Evolutionary conservation across 2,329 filamentous ascomycete genomes (phyloP).

Genomic region (Colletotrichum limetticola): DNA sequence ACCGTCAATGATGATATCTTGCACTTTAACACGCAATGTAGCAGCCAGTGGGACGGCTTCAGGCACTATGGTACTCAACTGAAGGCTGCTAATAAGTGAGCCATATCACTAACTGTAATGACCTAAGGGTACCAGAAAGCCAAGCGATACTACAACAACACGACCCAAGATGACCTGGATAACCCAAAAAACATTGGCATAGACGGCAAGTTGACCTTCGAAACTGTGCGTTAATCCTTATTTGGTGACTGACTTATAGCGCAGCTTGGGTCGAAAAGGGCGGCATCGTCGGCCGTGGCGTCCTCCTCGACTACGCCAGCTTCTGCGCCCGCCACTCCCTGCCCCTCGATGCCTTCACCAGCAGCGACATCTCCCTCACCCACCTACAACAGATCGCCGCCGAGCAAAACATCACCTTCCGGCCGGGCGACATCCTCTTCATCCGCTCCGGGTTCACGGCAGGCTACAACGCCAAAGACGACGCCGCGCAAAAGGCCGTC

Average conservation of each 20-base stretch:
- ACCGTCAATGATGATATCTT: slow-evolving; percentile 47
- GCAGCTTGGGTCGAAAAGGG: slow-evolving; percentile 40
- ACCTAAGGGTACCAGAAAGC: slow-evolving; percentile 47
- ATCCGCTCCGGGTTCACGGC: slow-evolving; percentile 49
- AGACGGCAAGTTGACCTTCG: slow-evolving; percentile 33
- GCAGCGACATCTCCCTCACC: slow-evolving; percentile 57
- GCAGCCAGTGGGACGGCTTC: slow-evolving; percentile 52
- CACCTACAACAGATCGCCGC: slow-evolving; percentile 41
- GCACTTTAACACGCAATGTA: slow-evolving; percentile 49
- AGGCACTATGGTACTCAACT: slow-evolving; percentile 44
- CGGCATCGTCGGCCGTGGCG: slow-evolving; percentile 60
- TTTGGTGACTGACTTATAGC: background rate
- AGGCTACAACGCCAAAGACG: slow-evolving; percentile 42
- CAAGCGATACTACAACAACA: slow-evolving; percentile 46
- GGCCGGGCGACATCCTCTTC: slow-evolving; percentile 63
- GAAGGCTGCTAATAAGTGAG: slow-evolving; percentile 4
- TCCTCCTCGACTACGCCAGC: slow-evolving; percentile 62
- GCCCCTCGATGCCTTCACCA: slow-evolving; percentile 60
- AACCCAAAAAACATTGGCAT: slow-evolving; percentile 53
- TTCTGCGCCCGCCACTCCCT: slow-evolving; percentile 63
- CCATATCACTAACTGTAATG: background rate
- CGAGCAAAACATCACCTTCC: slow-evolving; percentile 55
- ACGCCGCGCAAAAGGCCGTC: slow-evolving; percentile 39
- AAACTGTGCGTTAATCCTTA: too few relatives aligned
- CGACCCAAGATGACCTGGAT: slow-evolving; percentile 55